These are phyloP conservation scores for Salix caprea DNA, from an alignment of 345 rosid genomes.

Conservation along the genomic window DNA sequence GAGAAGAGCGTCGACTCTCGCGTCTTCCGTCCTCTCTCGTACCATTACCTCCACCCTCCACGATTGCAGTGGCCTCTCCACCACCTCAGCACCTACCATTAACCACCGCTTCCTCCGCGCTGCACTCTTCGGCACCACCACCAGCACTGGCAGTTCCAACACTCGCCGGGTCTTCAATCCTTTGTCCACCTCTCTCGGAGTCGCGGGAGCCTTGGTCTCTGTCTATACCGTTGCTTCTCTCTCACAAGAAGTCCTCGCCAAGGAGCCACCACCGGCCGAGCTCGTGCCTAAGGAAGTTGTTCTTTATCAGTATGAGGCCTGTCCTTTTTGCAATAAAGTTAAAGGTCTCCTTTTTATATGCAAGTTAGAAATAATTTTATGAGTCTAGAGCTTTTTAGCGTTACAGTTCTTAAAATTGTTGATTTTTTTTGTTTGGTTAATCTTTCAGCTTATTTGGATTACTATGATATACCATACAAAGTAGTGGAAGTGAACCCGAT, in stretches of 20 bases:
- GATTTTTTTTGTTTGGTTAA: neutral
- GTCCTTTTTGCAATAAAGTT: constrained; percentile 96
- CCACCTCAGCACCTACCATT: constrained; percentile 8
- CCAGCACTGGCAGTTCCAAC: constrained; percentile 18
- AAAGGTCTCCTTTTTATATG: constrained; percentile 42
- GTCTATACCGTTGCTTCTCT: constrained; percentile 22
- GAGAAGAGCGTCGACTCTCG: constrained; percentile 38
- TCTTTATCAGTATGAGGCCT: constrained; percentile 92
- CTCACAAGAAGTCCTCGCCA: constrained; percentile 42
- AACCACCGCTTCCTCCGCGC: constrained; percentile 16
- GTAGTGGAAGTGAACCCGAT: constrained; percentile 88
- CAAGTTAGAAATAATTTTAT: neutral
- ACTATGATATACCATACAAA: constrained; percentile 67
- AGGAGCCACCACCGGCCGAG: constrained; percentile 41
- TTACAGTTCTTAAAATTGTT: neutral
- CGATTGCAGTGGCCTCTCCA: constrained; percentile 12
- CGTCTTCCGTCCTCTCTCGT: constrained; percentile 33
- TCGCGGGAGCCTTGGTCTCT: constrained; percentile 34
- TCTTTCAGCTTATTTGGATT: constrained; percentile 74
- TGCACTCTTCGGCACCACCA: constrained; percentile 34
- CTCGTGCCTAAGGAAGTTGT: constrained; percentile 61
- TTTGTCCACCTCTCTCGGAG: constrained; percentile 17
- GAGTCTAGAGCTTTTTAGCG: neutral
- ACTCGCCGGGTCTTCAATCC: constrained; percentile 29
- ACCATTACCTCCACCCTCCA: constrained; percentile 19